Conservation (phyloP, 78 protist species). For the Protostelium mycophagum region DNA sequence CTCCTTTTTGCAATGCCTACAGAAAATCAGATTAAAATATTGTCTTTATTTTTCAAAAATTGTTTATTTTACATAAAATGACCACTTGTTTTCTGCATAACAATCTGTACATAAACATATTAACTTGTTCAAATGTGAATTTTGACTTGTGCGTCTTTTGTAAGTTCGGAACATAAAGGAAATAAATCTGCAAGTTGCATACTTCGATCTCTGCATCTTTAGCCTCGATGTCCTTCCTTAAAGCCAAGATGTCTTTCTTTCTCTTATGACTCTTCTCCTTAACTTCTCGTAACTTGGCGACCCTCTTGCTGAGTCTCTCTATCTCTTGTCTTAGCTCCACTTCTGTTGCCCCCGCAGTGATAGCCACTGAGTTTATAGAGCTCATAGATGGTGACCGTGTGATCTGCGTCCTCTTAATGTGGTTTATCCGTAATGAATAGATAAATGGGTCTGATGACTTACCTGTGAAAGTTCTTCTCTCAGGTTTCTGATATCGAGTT, state of each 20-base stretch:
- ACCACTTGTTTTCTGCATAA: too few relatives aligned
- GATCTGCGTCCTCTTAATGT: not conserved
- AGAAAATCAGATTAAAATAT: not conserved
- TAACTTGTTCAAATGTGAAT: too few relatives aligned
- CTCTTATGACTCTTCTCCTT: not conserved
- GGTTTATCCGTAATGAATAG: not conserved
- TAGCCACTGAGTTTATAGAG: not conserved
- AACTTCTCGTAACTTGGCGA: not conserved
- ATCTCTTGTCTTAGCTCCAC: not conserved
- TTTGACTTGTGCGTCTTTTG: too few relatives aligned
- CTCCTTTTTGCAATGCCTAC: not conserved
- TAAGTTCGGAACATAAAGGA: too few relatives aligned
- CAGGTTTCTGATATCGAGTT: not conserved
- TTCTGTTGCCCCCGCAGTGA: not conserved
- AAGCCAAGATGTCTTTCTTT: not conserved
- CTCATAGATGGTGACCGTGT: not conserved
- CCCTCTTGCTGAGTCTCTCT: not conserved
- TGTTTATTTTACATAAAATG: too few relatives aligned
- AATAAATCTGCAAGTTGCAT: not conserved
- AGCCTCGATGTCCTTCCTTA: not conserved
- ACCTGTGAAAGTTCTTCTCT: not conserved
- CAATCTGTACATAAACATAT: too few relatives aligned
- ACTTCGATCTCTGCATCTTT: not conserved
- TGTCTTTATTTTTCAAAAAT: too few relatives aligned
- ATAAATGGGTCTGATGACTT: not conserved